Conservation (phyloP, 495 filamentous ascomycete genomes). For the Talaromyces stipitatus region DNA sequence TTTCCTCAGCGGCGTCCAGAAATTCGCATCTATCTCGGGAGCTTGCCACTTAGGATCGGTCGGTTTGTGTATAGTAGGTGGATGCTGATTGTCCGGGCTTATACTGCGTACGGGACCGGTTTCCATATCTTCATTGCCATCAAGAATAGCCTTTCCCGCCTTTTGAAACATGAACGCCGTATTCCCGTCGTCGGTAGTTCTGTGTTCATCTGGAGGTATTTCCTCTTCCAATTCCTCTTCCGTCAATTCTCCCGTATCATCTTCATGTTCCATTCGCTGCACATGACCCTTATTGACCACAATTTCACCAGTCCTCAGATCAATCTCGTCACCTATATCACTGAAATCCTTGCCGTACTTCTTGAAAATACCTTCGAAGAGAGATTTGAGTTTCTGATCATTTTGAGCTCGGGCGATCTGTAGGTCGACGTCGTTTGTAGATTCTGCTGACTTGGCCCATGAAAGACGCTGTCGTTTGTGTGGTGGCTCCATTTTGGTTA, state of each 20-base stretch:
- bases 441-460: conserved; percentile 34
- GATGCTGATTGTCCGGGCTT: conserved; percentile 2
- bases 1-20: conserved; percentile 27
- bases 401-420: conserved; percentile 52
- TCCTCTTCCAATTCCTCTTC: not conserved
- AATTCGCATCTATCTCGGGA: conserved; percentile 27
- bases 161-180: not conserved
- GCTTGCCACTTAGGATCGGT: conserved; percentile 30
- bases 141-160: not conserved
- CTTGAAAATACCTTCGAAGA: conserved; percentile 78
- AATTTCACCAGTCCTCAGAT: conserved; percentile 67
- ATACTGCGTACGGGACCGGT: too few relatives aligned
- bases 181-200: not conserved
- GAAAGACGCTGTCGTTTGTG: conserved; percentile 49
- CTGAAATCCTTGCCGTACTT: conserved; percentile 82
- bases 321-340: conserved; percentile 74
- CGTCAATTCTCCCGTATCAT: conserved; percentile 31
- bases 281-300: conserved; percentile 86
- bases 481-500: conserved; percentile 45
- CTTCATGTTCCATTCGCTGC: conserved; percentile 44
- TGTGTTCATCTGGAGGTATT: not conserved
- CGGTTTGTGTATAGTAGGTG: conserved; percentile 13
- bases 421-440: conserved; percentile 33
- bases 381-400: conserved; percentile 61
- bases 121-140: not conserved